Evolutionary conservation across 306 rosid species (phyloP).

Genomic region (Dalbergia cultrata): DNA sequence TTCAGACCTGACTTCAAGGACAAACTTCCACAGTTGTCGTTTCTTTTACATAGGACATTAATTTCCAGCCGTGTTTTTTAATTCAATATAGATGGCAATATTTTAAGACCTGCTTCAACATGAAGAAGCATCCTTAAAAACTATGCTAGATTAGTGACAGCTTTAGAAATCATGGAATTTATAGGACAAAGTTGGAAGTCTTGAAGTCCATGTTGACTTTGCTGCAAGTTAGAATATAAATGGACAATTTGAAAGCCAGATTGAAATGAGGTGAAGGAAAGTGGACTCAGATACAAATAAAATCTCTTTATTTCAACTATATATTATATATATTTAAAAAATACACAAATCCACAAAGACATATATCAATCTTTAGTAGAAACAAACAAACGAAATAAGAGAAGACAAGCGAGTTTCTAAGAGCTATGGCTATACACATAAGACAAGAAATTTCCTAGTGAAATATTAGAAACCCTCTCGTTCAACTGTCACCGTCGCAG

Average conservation of each 20-base stretch:
- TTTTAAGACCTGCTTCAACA: slow-evolving; percentile 25
- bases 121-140: not conserved
- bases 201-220: not conserved
- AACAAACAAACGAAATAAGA: not conserved
- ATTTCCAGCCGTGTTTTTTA: not conserved
- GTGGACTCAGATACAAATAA: slow-evolving; percentile 44
- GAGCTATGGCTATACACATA: slow-evolving; percentile 40
- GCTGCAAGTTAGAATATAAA: not conserved
- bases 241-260: not conserved
- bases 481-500: slow-evolving; percentile 54
- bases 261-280: slow-evolving; percentile 5
- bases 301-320: slow-evolving; percentile 15
- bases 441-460: slow-evolving; percentile 7
- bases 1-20: slow-evolving; percentile 3
- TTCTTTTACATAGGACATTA: slow-evolving; percentile 12
- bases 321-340: not conserved
- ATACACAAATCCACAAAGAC: slow-evolving; percentile 27
- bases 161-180: not conserved
- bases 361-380: slow-evolving; percentile 31
- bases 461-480: not conserved
- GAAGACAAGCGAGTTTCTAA: slow-evolving; percentile 26
- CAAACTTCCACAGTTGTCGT: not conserved
- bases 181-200: not conserved
- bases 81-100: not conserved
- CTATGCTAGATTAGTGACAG: not conserved